Evolutionary conservation across 139 green algal genomes (phyloP).

Genomic region (Chlamydomonas sp.): DNA sequence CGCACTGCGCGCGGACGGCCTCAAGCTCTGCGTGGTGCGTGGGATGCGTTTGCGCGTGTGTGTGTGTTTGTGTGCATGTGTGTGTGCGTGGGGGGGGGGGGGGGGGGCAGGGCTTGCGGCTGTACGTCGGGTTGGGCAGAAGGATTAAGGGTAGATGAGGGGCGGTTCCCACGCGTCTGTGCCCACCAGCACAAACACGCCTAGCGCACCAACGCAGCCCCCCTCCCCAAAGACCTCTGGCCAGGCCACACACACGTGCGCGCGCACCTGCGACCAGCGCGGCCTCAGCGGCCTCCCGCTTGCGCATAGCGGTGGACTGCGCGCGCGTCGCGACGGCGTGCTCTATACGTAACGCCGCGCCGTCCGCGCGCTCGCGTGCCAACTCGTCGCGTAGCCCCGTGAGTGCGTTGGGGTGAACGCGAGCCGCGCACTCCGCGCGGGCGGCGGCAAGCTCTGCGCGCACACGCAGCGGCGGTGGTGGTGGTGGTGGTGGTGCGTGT

Average conservation of each 20-base stretch:
- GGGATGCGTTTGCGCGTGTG: background rate
- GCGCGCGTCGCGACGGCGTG: background rate
- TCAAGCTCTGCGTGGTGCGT: background rate
- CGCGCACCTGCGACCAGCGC: slow-evolving; percentile 13
- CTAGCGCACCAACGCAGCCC: background rate
- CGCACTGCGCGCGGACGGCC: background rate
- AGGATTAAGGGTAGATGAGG: no score
- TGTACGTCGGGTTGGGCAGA: no score
- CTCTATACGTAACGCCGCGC: background rate
- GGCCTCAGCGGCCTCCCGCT: slow-evolving; percentile 21
- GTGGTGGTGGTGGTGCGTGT: background rate
- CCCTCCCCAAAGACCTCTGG: background rate
- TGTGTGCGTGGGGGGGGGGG: no score
- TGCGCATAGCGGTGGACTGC: slow-evolving; percentile 1
- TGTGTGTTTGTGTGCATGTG: background rate
- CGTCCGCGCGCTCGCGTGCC: background rate
- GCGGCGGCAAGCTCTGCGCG: background rate
- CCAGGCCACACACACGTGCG: slow-evolving; percentile 10
- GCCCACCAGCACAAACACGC: slow-evolving; percentile 7
- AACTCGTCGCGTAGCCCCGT: background rate
- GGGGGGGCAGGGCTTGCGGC: no score
- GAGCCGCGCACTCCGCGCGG: background rate
- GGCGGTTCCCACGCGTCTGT: no score
- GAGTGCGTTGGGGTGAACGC: background rate
- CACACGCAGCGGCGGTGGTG: background rate